Base-by-base conservation (phyloP, 2,329 filamentous ascomycete species). In the Exophiala xenobiotica region DNA sequence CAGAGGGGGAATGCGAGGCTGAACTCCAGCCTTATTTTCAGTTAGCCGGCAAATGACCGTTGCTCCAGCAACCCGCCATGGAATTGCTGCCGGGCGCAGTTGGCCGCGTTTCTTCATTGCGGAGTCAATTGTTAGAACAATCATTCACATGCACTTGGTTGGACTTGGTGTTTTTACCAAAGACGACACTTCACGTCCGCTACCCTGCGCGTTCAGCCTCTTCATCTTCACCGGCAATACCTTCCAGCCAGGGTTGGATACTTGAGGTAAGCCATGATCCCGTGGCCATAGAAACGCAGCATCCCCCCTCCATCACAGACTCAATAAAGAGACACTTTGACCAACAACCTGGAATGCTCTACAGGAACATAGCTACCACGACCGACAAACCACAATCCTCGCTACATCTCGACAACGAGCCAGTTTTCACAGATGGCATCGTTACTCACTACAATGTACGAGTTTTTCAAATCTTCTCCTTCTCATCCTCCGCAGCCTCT, bases 361-460 rank as follows among this genome's bases (percentile, higher is more conserved):
- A 45, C 35, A 52, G 43, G 31, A 38, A 31, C 39, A 29, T 37
- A 45, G 22, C 40, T 49, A 27, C 38, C 23, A 37, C 23, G n/a
- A 3, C 20, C 23, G 12, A 19, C 9, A 45, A 37, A 11, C 26
- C 11, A 14, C 24, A 6, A 24, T 26, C 23, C 16, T 22, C 31
- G n/a, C n/a, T 16, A 14, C 22, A 22, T 24, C 23, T 16, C 46
- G 40, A 43, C n/a, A 44, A 4, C 35, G 20, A 38, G 48, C 47
- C 31, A 37, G 37, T 38, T 18, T 42, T 7, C 26, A n/a, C n/a
- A 22, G 27, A 62, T 63, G 87, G 81, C 85, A 67, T 87, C 86
- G 61, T 88, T 90, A 74, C 86, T 90, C 67, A 88, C 85, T 62
- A 90, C 87, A 69, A 87, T 89, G 86, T 89, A 77, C 74, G 85